phyloP scores from a whole-genome alignment of 805 yeast genomes.

The Sugiyamaella marilandica region DNA sequence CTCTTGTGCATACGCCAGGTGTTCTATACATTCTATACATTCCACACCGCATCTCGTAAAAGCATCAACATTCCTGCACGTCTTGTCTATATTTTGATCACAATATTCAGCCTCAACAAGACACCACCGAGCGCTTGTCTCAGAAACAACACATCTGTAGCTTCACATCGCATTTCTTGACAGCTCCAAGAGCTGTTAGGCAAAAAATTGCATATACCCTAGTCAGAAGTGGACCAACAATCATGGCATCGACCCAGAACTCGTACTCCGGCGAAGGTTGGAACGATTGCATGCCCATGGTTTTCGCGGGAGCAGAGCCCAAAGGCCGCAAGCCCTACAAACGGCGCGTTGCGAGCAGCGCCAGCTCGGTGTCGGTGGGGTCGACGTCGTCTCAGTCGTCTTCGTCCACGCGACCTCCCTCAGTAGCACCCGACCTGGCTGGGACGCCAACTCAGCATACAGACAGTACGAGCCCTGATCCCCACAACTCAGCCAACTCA shows the following conservation, averaged over 20 bases:
- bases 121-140: too few species aligned
- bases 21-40: not conserved
- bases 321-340: not conserved
- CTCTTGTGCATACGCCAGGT: not conserved
- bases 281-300: constrained; percentile 55
- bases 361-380: constrained; percentile 1
- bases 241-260: constrained; percentile 18
- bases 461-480: too few species aligned
- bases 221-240: not conserved
- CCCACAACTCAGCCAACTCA: constrained; percentile 2
- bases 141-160: too few species aligned
- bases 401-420: constrained; percentile 12
- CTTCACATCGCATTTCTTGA: too few species aligned
- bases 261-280: constrained; percentile 40
- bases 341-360: not conserved
- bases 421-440: not conserved
- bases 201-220: too few species aligned
- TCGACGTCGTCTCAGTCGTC: not conserved
- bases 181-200: too few species aligned
- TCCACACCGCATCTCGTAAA: not conserved
- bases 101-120: too few species aligned
- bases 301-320: constrained; percentile 13
- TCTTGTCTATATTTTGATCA: too few species aligned
- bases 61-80: not conserved
- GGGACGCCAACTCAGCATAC: not conserved